Evolutionary conservation across 495 filamentous ascomycete species (phyloP).

Genomic region (Tuber borchii): DNA sequence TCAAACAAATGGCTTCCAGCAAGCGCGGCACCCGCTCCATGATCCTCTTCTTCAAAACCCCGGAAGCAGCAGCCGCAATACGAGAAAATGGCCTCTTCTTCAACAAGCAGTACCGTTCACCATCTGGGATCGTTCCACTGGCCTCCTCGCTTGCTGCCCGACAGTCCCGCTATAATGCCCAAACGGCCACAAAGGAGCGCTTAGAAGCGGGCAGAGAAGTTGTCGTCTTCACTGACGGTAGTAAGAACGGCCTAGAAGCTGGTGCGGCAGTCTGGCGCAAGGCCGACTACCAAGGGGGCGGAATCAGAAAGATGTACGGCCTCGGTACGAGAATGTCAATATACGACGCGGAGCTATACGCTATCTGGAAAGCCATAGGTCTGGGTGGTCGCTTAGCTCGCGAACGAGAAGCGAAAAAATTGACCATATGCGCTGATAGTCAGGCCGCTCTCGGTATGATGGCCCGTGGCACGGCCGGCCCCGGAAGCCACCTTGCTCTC

Average conservation of each 20-base stretch:
- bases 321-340: neutral
- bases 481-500: neutral
- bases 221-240: neutral
- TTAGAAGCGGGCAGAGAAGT: neutral
- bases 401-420: neutral
- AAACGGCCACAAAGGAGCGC: neutral
- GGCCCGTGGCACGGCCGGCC: neutral
- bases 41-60: neutral
- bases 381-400: neutral
- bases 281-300: neutral
- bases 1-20: neutral
- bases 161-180: neutral
- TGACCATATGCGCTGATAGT: neutral
- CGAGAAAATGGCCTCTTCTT: neutral
- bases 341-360: constrained; percentile 1
- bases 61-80: neutral
- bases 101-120: neutral
- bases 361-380: neutral
- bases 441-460: constrained; percentile 1
- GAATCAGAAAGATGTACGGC: neutral
- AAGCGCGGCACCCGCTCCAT: neutral
- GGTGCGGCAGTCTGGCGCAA: neutral
- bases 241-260: neutral
- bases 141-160: neutral
- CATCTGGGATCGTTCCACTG: neutral